A percentile compares a stretch with the other conserved stretches of the same genome.
These are phyloP conservation scores for Tolypocladium album DNA, from an alignment of 2,329 filamentous ascomycete genomes.

Conservation along the genomic window DNA sequence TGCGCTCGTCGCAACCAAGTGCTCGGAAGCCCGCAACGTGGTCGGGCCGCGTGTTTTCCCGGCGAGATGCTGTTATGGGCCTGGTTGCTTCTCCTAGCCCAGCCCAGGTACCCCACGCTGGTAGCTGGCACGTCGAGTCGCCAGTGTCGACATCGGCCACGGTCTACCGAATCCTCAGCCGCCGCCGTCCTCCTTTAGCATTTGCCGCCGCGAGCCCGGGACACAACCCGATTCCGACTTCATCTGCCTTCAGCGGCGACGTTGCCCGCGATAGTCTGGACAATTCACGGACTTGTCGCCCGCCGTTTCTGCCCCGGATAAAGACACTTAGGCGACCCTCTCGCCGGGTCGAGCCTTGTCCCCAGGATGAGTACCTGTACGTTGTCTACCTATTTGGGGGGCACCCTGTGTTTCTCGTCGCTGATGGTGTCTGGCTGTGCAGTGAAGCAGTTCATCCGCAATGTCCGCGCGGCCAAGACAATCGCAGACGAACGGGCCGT, in stretches of 20 bases:
- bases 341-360: neutral
- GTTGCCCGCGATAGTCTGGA: neutral
- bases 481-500: slow-evolving; percentile 98
- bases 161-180: neutral
- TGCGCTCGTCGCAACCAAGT: too few relatives aligned
- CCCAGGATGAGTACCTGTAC: slow-evolving; percentile 27
- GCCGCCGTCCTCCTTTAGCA: neutral
- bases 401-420: neutral
- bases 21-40: too few relatives aligned
- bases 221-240: neutral
- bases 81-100: neutral
- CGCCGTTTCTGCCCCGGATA: neutral
- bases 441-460: slow-evolving; percentile 99
- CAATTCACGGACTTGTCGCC: neutral
- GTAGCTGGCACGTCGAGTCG: neutral
- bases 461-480: slow-evolving; percentile 95
- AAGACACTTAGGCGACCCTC: neutral
- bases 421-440: neutral
- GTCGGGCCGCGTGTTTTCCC: neutral
- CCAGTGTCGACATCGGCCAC: neutral
- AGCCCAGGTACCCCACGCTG: neutral
- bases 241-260: neutral
- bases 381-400: slow-evolving; percentile 5
- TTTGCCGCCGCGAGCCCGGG: neutral
- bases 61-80: neutral